These are phyloP conservation scores for Trichoderma guizhouense DNA, from an alignment of 2,329 filamentous ascomycete species.

Conservation along the genomic window DNA sequence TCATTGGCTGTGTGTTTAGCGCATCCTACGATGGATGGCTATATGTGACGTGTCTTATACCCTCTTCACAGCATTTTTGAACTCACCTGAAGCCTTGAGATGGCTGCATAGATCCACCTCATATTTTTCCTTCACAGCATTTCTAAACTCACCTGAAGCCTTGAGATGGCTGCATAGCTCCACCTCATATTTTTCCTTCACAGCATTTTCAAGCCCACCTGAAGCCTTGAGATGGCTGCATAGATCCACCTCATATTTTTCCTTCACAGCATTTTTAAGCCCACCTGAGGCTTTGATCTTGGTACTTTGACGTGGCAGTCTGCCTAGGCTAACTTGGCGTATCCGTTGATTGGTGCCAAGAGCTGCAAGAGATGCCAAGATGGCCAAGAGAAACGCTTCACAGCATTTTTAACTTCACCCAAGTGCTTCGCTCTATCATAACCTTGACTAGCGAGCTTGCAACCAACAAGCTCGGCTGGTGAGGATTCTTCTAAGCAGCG, in stretches of 20 bases:
- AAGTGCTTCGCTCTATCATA: background rate
- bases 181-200: too few species aligned
- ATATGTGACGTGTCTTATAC: background rate
- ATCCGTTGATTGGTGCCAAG: too few species aligned
- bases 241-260: rapidly evolving
- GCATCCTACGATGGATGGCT: background rate
- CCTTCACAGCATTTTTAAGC: background rate
- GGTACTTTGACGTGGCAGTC: too few species aligned
- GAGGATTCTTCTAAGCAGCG: background rate
- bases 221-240: background rate
- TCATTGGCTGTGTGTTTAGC: background rate
- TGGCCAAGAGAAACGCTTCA: background rate
- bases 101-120: background rate
- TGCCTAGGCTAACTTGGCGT: too few species aligned
- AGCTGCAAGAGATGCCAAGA: too few species aligned
- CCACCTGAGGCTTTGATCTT: background rate
- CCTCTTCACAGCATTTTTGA: background rate
- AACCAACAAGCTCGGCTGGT: background rate
- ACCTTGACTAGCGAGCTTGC: background rate
- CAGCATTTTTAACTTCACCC: background rate
- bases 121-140: background rate
- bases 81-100: background rate
- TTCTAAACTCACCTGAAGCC: background rate
- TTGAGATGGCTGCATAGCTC: too few species aligned
- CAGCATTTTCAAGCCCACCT: background rate